These are phyloP conservation scores for Exophiala oligosperma DNA, from an alignment of 2,329 filamentous ascomycete species.

Conservation along the genomic window DNA sequence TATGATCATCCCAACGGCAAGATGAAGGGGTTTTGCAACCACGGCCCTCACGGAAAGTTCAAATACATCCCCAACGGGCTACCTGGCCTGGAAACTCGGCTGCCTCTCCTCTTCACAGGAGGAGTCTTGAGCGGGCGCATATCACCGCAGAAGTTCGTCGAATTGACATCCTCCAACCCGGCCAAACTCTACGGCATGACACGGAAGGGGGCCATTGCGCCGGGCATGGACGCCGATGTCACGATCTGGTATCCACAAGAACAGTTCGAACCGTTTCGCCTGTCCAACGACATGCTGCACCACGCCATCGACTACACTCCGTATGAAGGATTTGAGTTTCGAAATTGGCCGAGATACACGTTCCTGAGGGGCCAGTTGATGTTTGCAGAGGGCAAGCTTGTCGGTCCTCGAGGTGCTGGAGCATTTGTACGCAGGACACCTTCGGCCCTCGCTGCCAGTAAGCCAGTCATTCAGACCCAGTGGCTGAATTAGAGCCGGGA, in stretches of 20 bases:
- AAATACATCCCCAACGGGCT: slow-evolving; percentile 44
- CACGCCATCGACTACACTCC: slow-evolving; percentile 38
- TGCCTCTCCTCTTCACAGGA: slow-evolving; percentile 39
- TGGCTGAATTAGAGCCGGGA: too few relatives aligned
- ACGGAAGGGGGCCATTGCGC: slow-evolving; percentile 42
- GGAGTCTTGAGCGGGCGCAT: slow-evolving; percentile 14
- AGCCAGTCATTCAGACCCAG: too few relatives aligned
- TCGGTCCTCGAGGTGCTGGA: neutral
- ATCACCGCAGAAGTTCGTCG: slow-evolving; percentile 36
- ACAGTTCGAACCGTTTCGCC: neutral
- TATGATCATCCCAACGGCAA: slow-evolving; percentile 41
- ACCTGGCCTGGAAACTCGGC: slow-evolving; percentile 43
- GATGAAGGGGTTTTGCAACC: slow-evolving; percentile 26
- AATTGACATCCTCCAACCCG: slow-evolving; percentile 43
- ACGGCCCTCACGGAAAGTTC: slow-evolving; percentile 31
- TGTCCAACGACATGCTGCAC: slow-evolving; percentile 35
- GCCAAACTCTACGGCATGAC: slow-evolving; percentile 45
- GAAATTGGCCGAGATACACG: slow-evolving; percentile 37
- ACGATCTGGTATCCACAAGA: slow-evolving; percentile 41
- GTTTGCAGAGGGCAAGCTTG: slow-evolving; percentile 8
- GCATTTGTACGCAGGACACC: too few relatives aligned
- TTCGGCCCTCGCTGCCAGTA: too few relatives aligned
- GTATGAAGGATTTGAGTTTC: slow-evolving; percentile 33
- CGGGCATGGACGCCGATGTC: slow-evolving; percentile 43
- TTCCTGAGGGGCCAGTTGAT: slow-evolving; percentile 35